phyloP scores from a whole-genome alignment of 73 alveolate genomes.

The Tetrahymena elliotti region DNA sequence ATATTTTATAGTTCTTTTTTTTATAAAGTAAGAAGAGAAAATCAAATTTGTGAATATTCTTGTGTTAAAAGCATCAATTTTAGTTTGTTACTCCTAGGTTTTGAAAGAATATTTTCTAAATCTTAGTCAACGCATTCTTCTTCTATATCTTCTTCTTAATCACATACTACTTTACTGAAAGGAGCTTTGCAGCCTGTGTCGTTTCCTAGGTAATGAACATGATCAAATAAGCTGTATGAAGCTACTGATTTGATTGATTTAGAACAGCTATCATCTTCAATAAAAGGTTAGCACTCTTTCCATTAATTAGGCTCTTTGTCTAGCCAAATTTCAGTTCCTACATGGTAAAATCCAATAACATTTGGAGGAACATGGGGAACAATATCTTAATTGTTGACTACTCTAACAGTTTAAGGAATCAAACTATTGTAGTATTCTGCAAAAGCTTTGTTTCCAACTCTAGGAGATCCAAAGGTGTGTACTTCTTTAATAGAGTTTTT shows the following conservation, averaged over 20 bases:
- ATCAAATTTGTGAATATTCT: neutral
- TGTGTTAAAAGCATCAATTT: neutral
- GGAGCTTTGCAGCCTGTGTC: neutral
- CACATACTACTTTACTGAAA: neutral
- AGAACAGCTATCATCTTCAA: neutral
- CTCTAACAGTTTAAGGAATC: neutral
- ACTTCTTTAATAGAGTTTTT: neutral
- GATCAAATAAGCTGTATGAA: neutral
- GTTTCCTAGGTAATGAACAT: neutral
- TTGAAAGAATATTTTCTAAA: neutral
- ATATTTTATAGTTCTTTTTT: no score
- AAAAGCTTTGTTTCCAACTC: constrained; percentile 25
- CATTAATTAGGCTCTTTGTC: neutral
- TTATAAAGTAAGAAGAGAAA: neutral
- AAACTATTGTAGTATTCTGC: neutral
- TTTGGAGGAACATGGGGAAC: constrained; percentile 34
- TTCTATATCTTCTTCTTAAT: neutral
- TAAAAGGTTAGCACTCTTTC: neutral
- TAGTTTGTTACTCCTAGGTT: neutral
- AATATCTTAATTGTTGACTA: neutral
- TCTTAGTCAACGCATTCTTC: neutral
- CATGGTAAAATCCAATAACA: constrained; percentile 6
- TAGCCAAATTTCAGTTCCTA: constrained; percentile 17
- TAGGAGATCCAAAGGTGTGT: constrained; percentile 31
- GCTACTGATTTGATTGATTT: neutral